Evolutionary conservation across 352 stramenopile genomes (phyloP).

Genomic region (Phytophthora brassicae): DNA sequence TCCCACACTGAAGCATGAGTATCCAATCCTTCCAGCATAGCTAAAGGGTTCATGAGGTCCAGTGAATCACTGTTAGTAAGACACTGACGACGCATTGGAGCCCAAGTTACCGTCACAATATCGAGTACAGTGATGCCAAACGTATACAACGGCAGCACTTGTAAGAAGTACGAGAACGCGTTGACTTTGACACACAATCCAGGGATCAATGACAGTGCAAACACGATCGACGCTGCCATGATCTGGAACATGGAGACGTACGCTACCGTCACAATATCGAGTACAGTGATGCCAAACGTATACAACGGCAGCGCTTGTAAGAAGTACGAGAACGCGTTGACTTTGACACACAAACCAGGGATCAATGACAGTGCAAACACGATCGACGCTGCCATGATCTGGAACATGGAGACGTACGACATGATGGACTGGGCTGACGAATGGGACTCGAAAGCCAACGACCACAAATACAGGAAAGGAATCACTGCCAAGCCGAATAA

Average conservation of each 20-base stretch:
- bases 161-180: slow-evolving; percentile 45
- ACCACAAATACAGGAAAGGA: slow-evolving; percentile 66
- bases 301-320: slow-evolving; percentile 67
- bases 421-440: slow-evolving; percentile 81
- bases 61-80: slow-evolving; percentile 17
- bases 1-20: slow-evolving; percentile 39
- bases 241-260: slow-evolving; percentile 75
- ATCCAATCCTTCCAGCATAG: slow-evolving; percentile 13
- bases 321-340: slow-evolving; percentile 40
- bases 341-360: slow-evolving; percentile 52
- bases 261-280: too few relatives aligned
- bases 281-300: slow-evolving; percentile 46
- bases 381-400: slow-evolving; percentile 57
- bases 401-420: slow-evolving; percentile 70
- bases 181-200: slow-evolving; percentile 50
- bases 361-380: slow-evolving; percentile 52
- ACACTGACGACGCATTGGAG: slow-evolving; percentile 47
- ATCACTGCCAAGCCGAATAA: slow-evolving; percentile 58
- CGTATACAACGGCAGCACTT: slow-evolving; percentile 63
- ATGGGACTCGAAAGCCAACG: slow-evolving; percentile 71
- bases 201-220: slow-evolving; percentile 50
- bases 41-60: slow-evolving; percentile 24
- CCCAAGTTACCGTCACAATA: slow-evolving; percentile 52
- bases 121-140: slow-evolving; percentile 53
- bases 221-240: slow-evolving; percentile 48